Base-by-base conservation (phyloP, 2,329 filamentous ascomycete genomes). In the Phialophora tarda region DNA sequence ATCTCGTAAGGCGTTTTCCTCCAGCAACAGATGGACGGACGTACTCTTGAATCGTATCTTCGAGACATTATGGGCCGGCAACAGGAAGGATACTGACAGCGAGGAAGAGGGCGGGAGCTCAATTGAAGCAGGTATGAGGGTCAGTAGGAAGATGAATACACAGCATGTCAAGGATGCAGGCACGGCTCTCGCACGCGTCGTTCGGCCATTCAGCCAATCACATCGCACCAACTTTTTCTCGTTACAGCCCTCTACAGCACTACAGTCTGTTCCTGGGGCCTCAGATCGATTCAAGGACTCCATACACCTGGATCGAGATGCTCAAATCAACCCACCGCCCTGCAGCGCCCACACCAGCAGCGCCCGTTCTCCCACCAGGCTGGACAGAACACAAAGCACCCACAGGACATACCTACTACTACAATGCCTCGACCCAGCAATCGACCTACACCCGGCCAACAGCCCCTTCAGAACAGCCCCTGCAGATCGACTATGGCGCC, bases 331-430 rank as follows among this genome's bases (percentile, higher is more conserved):
- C 91, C n/a, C 88, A 93, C 78, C 87, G 86, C 67, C 83, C 87
- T 24, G 84, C 85, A 10, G 73, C 79, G 0, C 71, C 55, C 76
- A 76, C 80, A 44, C 67, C 74, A 21, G 59, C 23, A 24, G 24
- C 62, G 17, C 57, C 68, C n/a, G 87, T 91, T 41, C 82, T 97
- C 0, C 89, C 89, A 30, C 83, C 89, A 51, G 93, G 92, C 69
- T 97, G 93, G 93, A 92, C 91, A n/a, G 91, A 96, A 78, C 93
- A 97, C 80, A 93, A 89, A 79, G 92, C 93, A 60, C 93, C 93
- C 5, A 24, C 65, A 86, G 92, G 92, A 4, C 93, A 97, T 78
- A 84, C 85, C 30, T 97, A 97, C 81, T 97, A 93, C 79, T 95
- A 96, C 81, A 90, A 97, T 80, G 83, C 88, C 54, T 82, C 85